Evolutionary conservation across 2,329 filamentous ascomycete genomes (phyloP).

Genomic region (Aspergillus pseudotamarii): DNA sequence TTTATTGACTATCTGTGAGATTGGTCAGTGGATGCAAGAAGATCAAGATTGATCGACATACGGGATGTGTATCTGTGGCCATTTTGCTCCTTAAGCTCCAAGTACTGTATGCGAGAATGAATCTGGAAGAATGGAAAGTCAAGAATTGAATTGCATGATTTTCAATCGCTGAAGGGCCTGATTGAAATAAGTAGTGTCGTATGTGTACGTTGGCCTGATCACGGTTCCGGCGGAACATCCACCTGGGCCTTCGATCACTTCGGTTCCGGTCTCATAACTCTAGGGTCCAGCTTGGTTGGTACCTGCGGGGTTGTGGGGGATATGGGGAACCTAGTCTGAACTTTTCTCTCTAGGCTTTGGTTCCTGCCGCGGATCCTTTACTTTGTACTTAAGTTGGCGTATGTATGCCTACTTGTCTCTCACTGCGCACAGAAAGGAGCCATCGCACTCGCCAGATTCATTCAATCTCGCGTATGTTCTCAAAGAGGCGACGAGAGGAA

Average conservation of each 20-base stretch:
- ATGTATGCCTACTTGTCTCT: not conserved
- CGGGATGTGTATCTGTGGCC: not conserved
- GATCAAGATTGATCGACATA: not conserved
- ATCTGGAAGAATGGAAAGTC: not conserved
- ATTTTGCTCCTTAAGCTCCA: not conserved
- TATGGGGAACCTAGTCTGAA: not conserved
- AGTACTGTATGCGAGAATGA: not conserved
- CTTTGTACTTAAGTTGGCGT: not conserved
- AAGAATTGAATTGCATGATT: not conserved
- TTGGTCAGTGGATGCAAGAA: not conserved
- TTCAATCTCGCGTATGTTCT: not conserved
- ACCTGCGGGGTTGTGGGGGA: not conserved
- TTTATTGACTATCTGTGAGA: constrained; percentile 1
- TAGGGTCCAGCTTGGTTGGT: too few relatives aligned
- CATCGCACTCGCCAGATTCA: not conserved
- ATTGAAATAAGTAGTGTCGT: not conserved
- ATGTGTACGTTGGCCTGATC: not conserved
- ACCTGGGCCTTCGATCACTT: not conserved
- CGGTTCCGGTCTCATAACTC: too few relatives aligned
- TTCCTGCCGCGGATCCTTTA: not conserved
- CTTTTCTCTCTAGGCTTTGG: not conserved
- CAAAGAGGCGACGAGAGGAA: not conserved
- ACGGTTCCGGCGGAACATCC: not conserved
- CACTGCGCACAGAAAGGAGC: not conserved
- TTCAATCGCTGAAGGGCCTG: not conserved